Evolutionary conservation across 768 basidiomycete species (phyloP).

Genomic region (Gyrodon lividus): DNA sequence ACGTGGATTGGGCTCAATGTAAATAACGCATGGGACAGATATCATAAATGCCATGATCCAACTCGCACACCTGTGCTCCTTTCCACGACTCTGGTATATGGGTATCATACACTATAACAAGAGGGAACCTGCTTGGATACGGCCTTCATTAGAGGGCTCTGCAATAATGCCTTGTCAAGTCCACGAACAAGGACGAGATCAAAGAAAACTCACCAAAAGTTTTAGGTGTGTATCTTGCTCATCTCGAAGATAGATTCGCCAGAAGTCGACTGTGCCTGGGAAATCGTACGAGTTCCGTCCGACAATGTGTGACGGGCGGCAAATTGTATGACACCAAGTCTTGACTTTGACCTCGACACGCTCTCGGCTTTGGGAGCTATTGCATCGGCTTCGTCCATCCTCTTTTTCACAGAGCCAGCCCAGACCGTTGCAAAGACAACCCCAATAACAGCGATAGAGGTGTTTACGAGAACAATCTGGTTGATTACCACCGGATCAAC

Average conservation of each 20-base stretch:
- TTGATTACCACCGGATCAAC: conserved; percentile 12
- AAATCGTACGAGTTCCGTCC: not conserved
- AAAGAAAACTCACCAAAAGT: not conserved
- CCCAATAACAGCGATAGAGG: conserved; percentile 20
- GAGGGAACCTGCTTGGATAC: not conserved
- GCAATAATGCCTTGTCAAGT: too few relatives aligned
- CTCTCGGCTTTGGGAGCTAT: not conserved
- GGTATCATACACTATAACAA: too few relatives aligned
- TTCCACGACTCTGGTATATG: too few relatives aligned
- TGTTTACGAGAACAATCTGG: conserved; percentile 18
- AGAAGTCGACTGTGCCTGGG: not conserved
- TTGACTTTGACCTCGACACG: not conserved
- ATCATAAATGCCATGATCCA: too few relatives aligned
- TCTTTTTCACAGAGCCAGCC: conserved; percentile 11
- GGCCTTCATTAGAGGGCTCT: too few relatives aligned
- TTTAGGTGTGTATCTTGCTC: not conserved
- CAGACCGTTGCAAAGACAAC: conserved; percentile 25
- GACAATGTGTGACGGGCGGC: not conserved
- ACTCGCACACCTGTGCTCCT: too few relatives aligned
- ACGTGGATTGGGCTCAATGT: too few relatives aligned
- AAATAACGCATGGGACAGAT: too few relatives aligned
- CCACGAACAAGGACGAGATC: too few relatives aligned
- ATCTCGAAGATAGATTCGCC: not conserved
- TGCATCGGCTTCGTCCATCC: not conserved
- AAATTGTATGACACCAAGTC: conserved; percentile 2